Conservation (phyloP, 768 basidiomycete genomes). For the Tylopilus rubrobrunneus region DNA sequence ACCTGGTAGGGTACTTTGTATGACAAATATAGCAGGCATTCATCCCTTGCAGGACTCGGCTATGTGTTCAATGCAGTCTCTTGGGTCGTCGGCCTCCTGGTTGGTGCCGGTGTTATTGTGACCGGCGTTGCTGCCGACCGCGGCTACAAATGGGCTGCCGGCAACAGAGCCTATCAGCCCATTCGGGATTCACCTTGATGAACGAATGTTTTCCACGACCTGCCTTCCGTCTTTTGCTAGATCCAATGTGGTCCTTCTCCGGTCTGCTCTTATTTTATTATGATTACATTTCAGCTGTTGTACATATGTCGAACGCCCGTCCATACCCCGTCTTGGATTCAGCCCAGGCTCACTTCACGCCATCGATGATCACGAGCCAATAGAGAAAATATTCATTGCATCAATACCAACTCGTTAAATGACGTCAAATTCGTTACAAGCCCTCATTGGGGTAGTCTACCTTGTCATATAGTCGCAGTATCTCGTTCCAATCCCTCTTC, state of each 20-base stretch:
- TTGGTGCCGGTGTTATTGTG: slow-evolving; percentile 49
- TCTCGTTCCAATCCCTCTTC: slow-evolving; percentile 91
- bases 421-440: slow-evolving; percentile 10
- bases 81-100: slow-evolving; percentile 56
- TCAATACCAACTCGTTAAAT: too few relatives aligned
- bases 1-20: slow-evolving; percentile 44
- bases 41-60: slow-evolving; percentile 45
- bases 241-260: not conserved
- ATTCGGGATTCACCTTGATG: slow-evolving; percentile 22
- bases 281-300: not conserved
- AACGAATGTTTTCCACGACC: not conserved
- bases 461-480: slow-evolving; percentile 72
- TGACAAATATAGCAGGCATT: not conserved
- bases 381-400: too few relatives aligned
- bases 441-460: slow-evolving; percentile 73
- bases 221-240: not conserved
- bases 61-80: slow-evolving; percentile 57
- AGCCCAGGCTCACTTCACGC: not conserved
- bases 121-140: slow-evolving; percentile 55
- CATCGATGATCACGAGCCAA: not conserved
- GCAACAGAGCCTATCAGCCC: slow-evolving; percentile 59
- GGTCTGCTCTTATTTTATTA: not conserved
- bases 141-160: slow-evolving; percentile 68
- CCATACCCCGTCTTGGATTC: slow-evolving; percentile 12
- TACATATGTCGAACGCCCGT: not conserved